Evolutionary conservation across 139 green algal genomes (phyloP).

Genomic region (Ulvella scutata): DNA sequence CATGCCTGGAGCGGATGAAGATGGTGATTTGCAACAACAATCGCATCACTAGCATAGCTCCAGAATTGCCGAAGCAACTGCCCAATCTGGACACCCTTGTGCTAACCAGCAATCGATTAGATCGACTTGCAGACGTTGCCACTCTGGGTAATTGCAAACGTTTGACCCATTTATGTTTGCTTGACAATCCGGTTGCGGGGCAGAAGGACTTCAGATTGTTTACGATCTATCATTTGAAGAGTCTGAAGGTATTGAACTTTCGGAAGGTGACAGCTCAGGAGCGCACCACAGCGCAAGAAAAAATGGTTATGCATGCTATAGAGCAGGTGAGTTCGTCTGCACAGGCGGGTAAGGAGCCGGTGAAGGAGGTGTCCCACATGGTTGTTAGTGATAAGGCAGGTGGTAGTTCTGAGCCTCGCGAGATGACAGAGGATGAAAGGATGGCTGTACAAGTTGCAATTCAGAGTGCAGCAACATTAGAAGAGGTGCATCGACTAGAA

Average conservation of each 20-base stretch:
- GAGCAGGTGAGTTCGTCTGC: background rate
- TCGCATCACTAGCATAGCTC: constrained; percentile 58
- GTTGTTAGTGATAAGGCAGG: background rate
- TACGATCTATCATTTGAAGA: constrained; percentile 50
- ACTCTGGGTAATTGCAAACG: constrained; percentile 43
- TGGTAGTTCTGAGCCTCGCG: background rate
- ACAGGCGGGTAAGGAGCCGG: background rate
- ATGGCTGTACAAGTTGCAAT: background rate
- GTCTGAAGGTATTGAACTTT: constrained; percentile 87
- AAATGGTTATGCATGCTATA: background rate
- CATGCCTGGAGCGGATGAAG: constrained; percentile 63
- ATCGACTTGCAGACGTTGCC: constrained; percentile 79
- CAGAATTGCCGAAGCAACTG: constrained; percentile 52
- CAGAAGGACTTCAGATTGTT: constrained; percentile 79
- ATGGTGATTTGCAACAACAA: constrained; percentile 89
- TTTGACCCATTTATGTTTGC: constrained; percentile 62
- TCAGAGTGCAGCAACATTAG: constrained; percentile 59
- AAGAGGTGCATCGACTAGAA: constrained; percentile 77
- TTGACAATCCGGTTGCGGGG: constrained; percentile 79
- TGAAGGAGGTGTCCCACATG: background rate
- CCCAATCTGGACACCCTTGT: constrained; percentile 71
- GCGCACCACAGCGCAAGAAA: background rate
- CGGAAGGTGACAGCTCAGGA: constrained; percentile 66
- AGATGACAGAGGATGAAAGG: background rate
- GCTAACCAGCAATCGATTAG: constrained; percentile 84